Percentiles rank a stretch among this genome's conserved stretches.
Evolutionary conservation across 2,329 filamentous ascomycete species (phyloP).

Genomic region (Furcasterigmium furcatum): DNA sequence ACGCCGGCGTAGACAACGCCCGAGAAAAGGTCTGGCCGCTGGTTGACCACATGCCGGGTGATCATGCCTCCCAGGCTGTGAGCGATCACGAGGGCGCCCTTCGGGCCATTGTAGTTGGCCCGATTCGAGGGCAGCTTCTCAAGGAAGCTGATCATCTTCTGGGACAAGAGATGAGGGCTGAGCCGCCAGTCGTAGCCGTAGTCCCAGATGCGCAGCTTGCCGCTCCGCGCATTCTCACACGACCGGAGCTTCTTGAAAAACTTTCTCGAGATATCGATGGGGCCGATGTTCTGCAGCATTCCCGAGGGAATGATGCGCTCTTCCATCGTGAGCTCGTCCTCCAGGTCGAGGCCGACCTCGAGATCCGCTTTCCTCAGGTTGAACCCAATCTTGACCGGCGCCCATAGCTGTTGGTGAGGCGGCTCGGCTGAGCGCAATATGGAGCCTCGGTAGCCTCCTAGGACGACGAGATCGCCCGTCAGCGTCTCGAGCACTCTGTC

Average conservation of each 20-base stretch:
- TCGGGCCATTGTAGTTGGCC: conserved; percentile 55
- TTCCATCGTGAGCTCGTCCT: conserved; percentile 81
- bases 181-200: conserved; percentile 96
- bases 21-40: conserved; percentile 78
- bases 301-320: conserved; percentile 81
- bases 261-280: conserved; percentile 82
- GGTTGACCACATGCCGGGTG: conserved; percentile 82
- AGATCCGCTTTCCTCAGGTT: conserved; percentile 90
- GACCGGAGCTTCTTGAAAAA: conserved; percentile 75
- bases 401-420: conserved; percentile 86
- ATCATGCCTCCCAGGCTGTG: conserved; percentile 88
- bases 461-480: conserved; percentile 80
- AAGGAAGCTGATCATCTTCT: conserved; percentile 69
- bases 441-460: conserved; percentile 89
- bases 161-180: conserved; percentile 73
- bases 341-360: conserved; percentile 76
- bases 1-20: conserved; percentile 84
- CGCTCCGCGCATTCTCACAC: conserved; percentile 68
- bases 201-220: conserved; percentile 76
- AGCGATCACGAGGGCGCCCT: conserved; percentile 77
- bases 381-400: conserved; percentile 87
- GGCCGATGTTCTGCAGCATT: conserved; percentile 88
- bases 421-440: conserved; percentile 80
- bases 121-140: conserved; percentile 73
- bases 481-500: conserved; percentile 62